phyloP scores from a whole-genome alignment of 495 filamentous ascomycete genomes.

The Neurospora sp. region DNA sequence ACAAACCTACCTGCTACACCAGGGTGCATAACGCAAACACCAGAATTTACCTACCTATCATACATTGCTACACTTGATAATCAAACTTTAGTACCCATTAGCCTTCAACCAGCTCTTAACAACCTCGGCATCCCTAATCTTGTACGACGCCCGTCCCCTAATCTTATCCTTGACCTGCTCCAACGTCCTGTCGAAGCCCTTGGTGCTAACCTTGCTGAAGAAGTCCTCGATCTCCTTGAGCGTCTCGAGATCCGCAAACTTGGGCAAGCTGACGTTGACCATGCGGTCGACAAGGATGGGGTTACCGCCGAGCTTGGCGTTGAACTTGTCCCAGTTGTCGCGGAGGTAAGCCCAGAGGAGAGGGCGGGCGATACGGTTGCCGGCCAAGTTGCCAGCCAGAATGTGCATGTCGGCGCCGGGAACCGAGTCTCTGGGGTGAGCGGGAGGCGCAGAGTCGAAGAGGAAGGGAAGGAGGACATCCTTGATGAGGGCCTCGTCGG shows the following conservation, averaged over 20 bases:
- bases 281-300: constrained; percentile 83
- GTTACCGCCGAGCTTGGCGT: constrained; percentile 58
- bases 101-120: constrained; percentile 45
- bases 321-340: constrained; percentile 62
- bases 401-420: constrained; percentile 72
- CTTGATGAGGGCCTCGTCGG: constrained; percentile 55
- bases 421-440: constrained; percentile 29
- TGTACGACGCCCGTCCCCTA: constrained; percentile 65
- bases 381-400: constrained; percentile 58
- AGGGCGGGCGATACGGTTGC: constrained; percentile 57
- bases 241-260: constrained; percentile 61
- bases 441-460: constrained; percentile 58
- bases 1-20: background rate
- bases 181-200: constrained; percentile 68
- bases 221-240: constrained; percentile 71
- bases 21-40: background rate
- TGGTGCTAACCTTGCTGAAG: constrained; percentile 73
- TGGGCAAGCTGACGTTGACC: constrained; percentile 61
- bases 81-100: constrained; percentile 16
- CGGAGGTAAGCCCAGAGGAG: constrained; percentile 78
- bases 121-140: constrained; percentile 55
- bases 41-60: background rate
- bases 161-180: constrained; percentile 74
- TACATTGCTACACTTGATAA: background rate
- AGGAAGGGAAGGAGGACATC: constrained; percentile 72